Conservation (phyloP, 177 flowering plant species). For the Tripterygium wilfordii region DNA sequence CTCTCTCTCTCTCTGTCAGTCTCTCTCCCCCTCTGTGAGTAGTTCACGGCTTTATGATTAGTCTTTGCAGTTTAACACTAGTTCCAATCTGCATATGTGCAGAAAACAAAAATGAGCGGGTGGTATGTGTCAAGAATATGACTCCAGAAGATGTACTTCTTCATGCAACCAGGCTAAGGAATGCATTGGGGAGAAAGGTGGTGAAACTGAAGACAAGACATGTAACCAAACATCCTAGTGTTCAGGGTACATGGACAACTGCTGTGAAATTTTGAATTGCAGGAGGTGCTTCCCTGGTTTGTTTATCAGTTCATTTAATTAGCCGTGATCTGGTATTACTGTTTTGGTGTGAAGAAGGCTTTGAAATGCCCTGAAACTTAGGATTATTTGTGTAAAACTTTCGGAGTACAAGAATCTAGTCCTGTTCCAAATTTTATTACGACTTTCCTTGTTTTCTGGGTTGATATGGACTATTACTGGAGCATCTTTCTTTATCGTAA, state of each 20-base stretch:
- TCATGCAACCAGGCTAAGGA: slow-evolving; percentile 77
- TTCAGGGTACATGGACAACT: slow-evolving; percentile 93
- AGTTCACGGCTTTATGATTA: background rate
- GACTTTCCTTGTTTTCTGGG: no score
- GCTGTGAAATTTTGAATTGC: slow-evolving; percentile 27
- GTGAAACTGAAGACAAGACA: slow-evolving; percentile 81
- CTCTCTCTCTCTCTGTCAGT: slow-evolving; percentile 23
- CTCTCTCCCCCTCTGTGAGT: background rate
- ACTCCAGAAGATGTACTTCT: slow-evolving; percentile 59
- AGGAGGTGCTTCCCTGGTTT: no score
- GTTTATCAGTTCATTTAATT: no score
- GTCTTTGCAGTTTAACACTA: background rate
- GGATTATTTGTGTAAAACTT: no score
- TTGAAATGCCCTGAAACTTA: no score
- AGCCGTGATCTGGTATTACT: no score
- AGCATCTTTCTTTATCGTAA: no score
- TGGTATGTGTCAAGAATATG: slow-evolving; percentile 73
- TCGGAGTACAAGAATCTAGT: no score
- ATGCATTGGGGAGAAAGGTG: slow-evolving; percentile 78
- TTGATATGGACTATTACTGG: no score
- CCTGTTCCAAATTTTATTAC: no score
- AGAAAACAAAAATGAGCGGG: slow-evolving; percentile 75
- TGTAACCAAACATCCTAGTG: slow-evolving; percentile 73
- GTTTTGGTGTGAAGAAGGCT: no score
- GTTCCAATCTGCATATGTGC: slow-evolving; percentile 7